phyloP scores from a whole-genome alignment of 2,329 filamentous ascomycete genomes.

The Aspergillus sp. region DNA sequence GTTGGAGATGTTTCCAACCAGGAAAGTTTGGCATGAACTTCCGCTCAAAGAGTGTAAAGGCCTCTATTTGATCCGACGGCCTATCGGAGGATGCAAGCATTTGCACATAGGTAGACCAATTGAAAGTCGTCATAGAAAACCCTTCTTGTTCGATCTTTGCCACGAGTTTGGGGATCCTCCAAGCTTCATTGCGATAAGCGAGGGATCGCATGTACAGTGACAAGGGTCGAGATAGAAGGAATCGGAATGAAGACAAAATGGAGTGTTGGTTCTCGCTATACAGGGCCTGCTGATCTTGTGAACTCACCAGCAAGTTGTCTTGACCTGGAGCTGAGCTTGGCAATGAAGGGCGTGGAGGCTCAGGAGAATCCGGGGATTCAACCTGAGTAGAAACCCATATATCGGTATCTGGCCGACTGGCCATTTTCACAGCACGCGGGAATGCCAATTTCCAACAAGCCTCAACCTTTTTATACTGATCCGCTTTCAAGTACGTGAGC shows the following conservation, averaged over 20 bases:
- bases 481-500: slow-evolving; percentile 56
- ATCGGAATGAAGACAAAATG: slow-evolving; percentile 39
- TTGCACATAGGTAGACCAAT: slow-evolving; percentile 77
- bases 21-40: slow-evolving; percentile 74
- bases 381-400: slow-evolving; percentile 10
- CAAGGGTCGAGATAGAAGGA: slow-evolving; percentile 46
- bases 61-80: slow-evolving; percentile 50
- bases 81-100: slow-evolving; percentile 58
- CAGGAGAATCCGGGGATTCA: slow-evolving; percentile 2
- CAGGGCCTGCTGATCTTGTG: background rate
- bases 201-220: slow-evolving; percentile 51
- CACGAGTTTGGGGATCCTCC: slow-evolving; percentile 49
- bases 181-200: slow-evolving; percentile 48
- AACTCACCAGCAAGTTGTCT: slow-evolving; percentile 2
- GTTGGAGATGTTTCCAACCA: slow-evolving; percentile 57
- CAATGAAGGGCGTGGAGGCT: slow-evolving; percentile 8
- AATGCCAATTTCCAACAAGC: slow-evolving; percentile 63
- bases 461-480: slow-evolving; percentile 57
- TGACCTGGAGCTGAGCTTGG: slow-evolving; percentile 1
- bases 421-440: slow-evolving; percentile 45
- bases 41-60: slow-evolving; percentile 70
- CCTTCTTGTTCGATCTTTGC: slow-evolving; percentile 58
- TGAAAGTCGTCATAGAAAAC: slow-evolving; percentile 68
- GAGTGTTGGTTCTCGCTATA: slow-evolving; percentile 1
- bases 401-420: slow-evolving; percentile 28